Base-by-base conservation (phyloP, 257 asterid species). In the Solanum pimpinellifolium region DNA sequence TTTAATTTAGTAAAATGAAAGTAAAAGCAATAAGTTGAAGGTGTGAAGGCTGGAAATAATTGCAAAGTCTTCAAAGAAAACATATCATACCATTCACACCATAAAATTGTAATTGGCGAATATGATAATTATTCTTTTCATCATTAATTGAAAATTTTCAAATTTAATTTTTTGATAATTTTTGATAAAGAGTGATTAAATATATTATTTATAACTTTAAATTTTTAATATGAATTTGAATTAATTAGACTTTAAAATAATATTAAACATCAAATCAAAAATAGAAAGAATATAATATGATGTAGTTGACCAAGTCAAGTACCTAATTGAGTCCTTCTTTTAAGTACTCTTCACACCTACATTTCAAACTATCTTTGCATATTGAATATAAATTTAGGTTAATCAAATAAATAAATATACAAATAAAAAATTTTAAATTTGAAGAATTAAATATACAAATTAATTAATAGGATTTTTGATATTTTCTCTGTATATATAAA, bases 171-270 rank as follows among this genome's bases (percentile, higher is more conserved):
- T 25, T 25, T 25, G 25, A 25, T 25, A 25, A 25, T 12, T 27
- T 66, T 66, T 25, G 0, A 27, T 66, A 66, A 66, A 13, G 9
- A 66, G 0, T 25, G 9, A 11, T 66, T 66, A 25, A 66, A 25
- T 62, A 62, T 29, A 12, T 66, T 65, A n/a, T 14, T 33, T 4
- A 33, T 33, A 33, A 33, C 1, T 33, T 33, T 33, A 33, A 33
- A 33, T 33, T 35, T 35, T 35, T 11, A 23, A 25, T 65, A 6
- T 0, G 0, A n/a, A 65, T 11, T 25, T 25, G 0, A 66, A 66
- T 12, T 25, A 66, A 0, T 5, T 4, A 25, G 0, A 25, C 0
- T 0, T 0, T 4, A 66, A 0, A 66, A 25, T 12, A 25, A 66
- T 66, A 65, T 23, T 1, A 1, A 6, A 23, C 1, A 10, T 0